Evolutionary conservation across 176 grass and related monocot genomes (phyloP).

Genomic region (Poa annua): DNA sequence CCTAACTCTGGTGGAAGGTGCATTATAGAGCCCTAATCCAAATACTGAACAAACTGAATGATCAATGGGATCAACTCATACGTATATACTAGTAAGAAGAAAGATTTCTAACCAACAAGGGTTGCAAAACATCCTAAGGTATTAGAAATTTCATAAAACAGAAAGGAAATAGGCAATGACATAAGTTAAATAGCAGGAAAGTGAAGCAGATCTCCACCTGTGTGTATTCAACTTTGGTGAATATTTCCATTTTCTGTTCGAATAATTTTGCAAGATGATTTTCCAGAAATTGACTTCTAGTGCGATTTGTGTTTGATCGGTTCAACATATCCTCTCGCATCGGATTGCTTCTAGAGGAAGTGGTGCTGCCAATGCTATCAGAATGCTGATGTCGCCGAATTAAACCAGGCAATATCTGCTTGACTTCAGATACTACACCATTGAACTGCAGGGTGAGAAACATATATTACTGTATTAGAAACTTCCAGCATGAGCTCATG

Average conservation of each 20-base stretch:
- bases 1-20: not conserved
- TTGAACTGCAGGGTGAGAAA: slow-evolving; percentile 70
- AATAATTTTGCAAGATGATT: slow-evolving; percentile 96
- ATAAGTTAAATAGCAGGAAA: slow-evolving; percentile 27
- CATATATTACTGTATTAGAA: slow-evolving; percentile 7
- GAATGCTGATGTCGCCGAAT: slow-evolving; percentile 83
- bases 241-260: slow-evolving; percentile 99
- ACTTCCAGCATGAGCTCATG: slow-evolving; percentile 15
- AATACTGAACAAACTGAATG: slow-evolving; percentile 24
- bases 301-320: slow-evolving; percentile 74
- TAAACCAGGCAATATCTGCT: slow-evolving; percentile 87
- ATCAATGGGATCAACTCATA: slow-evolving; percentile 38
- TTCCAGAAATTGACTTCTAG: slow-evolving; percentile 98
- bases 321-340: slow-evolving; percentile 79
- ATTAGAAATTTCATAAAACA: slow-evolving; percentile 27
- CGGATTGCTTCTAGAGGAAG: slow-evolving; percentile 92
- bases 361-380: slow-evolving; percentile 90
- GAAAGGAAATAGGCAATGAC: slow-evolving; percentile 16
- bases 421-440: slow-evolving; percentile 76
- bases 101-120: slow-evolving; percentile 27
- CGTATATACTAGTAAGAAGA: slow-evolving; percentile 19
- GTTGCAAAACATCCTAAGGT: slow-evolving; percentile 24
- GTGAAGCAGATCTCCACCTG: slow-evolving; percentile 56
- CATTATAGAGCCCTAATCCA: not conserved
- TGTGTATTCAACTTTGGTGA: slow-evolving; percentile 98